Conservation (phyloP, 2,329 filamentous ascomycete genomes). For the Colletotrichum tabaci region DNA sequence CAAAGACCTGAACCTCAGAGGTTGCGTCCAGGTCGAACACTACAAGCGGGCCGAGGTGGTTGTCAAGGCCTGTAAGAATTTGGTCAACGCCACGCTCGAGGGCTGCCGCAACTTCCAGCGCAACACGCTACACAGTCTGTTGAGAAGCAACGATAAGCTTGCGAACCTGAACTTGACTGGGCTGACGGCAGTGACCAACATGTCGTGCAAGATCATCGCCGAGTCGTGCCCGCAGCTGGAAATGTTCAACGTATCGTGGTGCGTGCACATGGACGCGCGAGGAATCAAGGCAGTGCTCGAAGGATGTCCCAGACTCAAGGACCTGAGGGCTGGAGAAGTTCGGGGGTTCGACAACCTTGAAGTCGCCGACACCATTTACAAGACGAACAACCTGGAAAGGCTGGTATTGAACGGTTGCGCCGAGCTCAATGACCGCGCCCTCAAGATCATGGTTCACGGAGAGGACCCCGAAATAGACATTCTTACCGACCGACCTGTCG, state of each 20-base stretch:
- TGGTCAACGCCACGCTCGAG: conserved; percentile 90
- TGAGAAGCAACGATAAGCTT: conserved; percentile 81
- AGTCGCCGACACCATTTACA: conserved; percentile 82
- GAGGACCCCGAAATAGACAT: conserved; percentile 83
- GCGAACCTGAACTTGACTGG: conserved; percentile 91
- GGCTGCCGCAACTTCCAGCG: conserved; percentile 89
- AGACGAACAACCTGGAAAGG: conserved; percentile 85
- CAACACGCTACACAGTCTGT: conserved; percentile 82
- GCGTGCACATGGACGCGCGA: conserved; percentile 84
- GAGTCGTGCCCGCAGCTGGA: conserved; percentile 86
- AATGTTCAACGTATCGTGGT: conserved; percentile 93
- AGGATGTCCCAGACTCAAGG: conserved; percentile 80
- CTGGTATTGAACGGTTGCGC: conserved; percentile 85
- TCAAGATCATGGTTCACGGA: conserved; percentile 84
- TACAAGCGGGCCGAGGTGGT: conserved; percentile 84
- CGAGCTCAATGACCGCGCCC: conserved; percentile 81
- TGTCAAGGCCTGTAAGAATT: conserved; percentile 87
- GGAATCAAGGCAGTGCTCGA: conserved; percentile 82
- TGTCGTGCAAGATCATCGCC: conserved; percentile 88
- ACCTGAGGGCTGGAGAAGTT: conserved; percentile 87
- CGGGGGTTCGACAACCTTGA: conserved; percentile 82
- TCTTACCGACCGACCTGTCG: conserved; percentile 81
- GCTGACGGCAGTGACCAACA: conserved; percentile 83
- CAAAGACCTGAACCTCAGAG: conserved; percentile 89
- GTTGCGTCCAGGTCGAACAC: conserved; percentile 90